Base-by-base conservation (phyloP, 139 green algal species). In the Microglena sp. region DNA sequence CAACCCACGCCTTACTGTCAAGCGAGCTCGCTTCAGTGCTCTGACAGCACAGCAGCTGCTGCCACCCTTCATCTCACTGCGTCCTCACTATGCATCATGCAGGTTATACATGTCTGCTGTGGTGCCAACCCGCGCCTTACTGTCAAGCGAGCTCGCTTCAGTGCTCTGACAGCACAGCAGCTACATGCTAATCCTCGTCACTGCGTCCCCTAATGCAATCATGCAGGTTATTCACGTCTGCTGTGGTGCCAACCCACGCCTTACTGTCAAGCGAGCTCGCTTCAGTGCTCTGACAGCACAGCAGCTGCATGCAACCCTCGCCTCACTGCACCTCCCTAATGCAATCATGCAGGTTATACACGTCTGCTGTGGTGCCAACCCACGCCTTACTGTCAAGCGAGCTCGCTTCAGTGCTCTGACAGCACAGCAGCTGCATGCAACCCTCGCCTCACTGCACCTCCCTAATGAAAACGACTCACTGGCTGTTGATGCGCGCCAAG, bases 401-500 rank as follows among this genome's bases (percentile, higher is more conserved):
- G 94, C 94, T 0, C 78, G 85, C 30, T 99, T 99, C 77, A 96
- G 87, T 6, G 58, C 58, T 22, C 58, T 65, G 21, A 65, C 58
- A 7, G n/a, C n/a, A 11, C 58, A 65, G 32, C 40, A 92, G 34
- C 61, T 92, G 18, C 35, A 75, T 2, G 66, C 62, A n/a, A 79
- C 85, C 2, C 28, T 92, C 3, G 57, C 69, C 36, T 78, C 75
- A 55, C 70, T 96, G 22, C 61, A 44, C 5, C 26, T 7, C 1
- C 78, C 60, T 24, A 67, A 67, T 35, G 18, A 67, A 32, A 58
- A 57, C 4, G 40, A 95, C 11, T 53, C 91, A 2, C 71, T 79
- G 27, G 91, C 92, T 27, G 94, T 99, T 58, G 94, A 98, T 61
- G 91, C 87, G 2, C 66, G 89, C 26, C 86, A 91, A 62, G 93